Evolutionary conservation across 768 basidiomycete genomes (phyloP), one percentile per base, ranked within the genome.

Genomic region (Leccinellum albellum): DNA sequence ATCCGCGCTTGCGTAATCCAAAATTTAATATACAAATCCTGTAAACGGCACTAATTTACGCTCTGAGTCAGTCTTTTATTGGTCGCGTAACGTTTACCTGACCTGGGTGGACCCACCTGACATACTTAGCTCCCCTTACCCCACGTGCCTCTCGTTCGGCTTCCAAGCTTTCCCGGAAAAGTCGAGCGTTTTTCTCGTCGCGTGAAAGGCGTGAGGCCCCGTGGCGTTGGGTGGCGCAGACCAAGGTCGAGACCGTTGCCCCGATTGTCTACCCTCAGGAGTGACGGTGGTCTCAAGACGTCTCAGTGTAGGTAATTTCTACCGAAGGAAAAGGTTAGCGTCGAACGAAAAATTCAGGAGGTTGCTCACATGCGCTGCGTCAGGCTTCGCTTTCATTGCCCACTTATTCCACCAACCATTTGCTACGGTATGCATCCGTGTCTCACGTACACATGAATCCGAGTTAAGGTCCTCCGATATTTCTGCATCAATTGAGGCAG

Each of bases 321-420:
- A 51, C 23, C 53, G 35, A 42, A 20, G 40, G 40, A 42, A 42
- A 61, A 31, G 52, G 42, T 62, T 26, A 60, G 54, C 20, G 31
- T 46, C 50, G 53, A 59, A 54, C 21, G 29, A 64, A 56, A 17
- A 33, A 42, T 26, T 29, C 52, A 59, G 42, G 50, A 59, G 57
- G 51, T 52, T 23, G 51, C 66, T 65, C 59, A 67, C 73, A 29
- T 49, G 58, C 26, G 28, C 47, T 31, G 45, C 13, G 31, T 52
- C 56, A 49, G 64, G 54, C 37, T 62, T 63, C 48, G 59, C 67
- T 45, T 64, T 71, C 57, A 74, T 64, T 24, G 78, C 76, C 81
- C 81, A 86, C 53, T 74, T 75, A 10, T 77, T 71, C 74, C 78
- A 75, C 84, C 84, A 76, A 20, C 82, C 84, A 47, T 69, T 71